Base-by-base conservation (phyloP, 2,329 filamentous ascomycete species). In the Cercospora sesami region DNA sequence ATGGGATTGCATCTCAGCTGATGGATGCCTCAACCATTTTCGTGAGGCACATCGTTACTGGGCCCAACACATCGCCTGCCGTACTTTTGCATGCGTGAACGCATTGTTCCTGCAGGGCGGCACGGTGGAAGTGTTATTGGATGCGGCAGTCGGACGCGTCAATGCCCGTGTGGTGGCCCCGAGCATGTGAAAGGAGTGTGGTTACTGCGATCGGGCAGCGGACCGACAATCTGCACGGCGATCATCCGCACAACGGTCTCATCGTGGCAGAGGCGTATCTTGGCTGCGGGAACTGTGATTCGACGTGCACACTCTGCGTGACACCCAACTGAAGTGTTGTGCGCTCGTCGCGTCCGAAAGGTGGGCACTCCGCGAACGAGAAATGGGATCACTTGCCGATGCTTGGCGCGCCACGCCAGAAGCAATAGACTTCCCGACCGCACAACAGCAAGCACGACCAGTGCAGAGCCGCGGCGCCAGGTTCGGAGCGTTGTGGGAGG, bases 101-200 rank as follows among this genome's bases (percentile, higher is more conserved):
- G 48, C 48, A 26, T 59, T 59, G 28, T 59, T 59, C 55, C 28
- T 36, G 55, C 55, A 59, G 55, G 16, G 26, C 28, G 55, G 16
- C 10, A 14, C 31, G 5, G 28, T 12, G 10, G 55, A 45, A 12
- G 1, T 16, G 12, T 21, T 18, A 63, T 63, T 63, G 60, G 60
- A 23, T n/a, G 42, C 39, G 36, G 39, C 39, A 16, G 39, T 9
- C 42, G 39, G 60, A 9, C n/a, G 7, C 18, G 42, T n/a, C 28
- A 3, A 26, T 62, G 36, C 39, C 26, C 31, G 55, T 36, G 55
- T 21, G 16, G 30, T 31, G 28, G 55, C 26, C 4, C 18, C 16
- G 2, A 23, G 60, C 60, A 62, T 62, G 60, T 62, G 60, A 51
- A 45, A 62, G 60, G 39, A 58, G 55, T 28, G 53, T 57, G 53